Percentiles rank a stretch among this genome's conserved stretches.
phyloP scores from a whole-genome alignment of 371 early-diverging fungal genomes.

The Mucor irregularis region DNA sequence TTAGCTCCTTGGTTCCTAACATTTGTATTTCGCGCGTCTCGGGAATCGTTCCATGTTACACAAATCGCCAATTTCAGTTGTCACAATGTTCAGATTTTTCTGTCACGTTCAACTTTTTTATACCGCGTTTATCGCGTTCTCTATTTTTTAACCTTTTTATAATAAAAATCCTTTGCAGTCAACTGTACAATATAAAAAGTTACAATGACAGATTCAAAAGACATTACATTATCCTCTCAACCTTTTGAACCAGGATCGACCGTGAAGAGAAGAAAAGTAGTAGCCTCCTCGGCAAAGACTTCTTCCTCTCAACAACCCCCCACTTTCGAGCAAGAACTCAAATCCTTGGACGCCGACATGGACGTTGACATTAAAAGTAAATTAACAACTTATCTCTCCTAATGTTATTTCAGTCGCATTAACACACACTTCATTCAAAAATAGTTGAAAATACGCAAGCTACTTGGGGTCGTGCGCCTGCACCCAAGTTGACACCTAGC shows the following conservation, averaged over 20 bases:
- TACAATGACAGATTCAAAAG: constrained; percentile 2
- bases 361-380: constrained; percentile 9
- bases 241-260: constrained; percentile 20
- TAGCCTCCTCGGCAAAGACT: not conserved
- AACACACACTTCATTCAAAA: too few species aligned
- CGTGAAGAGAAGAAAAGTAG: constrained; percentile 19
- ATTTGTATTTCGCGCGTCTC: too few species aligned
- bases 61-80: too few species aligned
- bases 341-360: constrained; percentile 15
- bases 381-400: not conserved
- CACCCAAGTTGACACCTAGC: constrained; percentile 29
- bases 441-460: constrained; percentile 23
- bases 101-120: too few species aligned
- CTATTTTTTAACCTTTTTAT: not conserved
- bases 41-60: too few species aligned
- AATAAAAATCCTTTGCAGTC: not conserved
- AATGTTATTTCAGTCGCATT: not conserved
- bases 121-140: not conserved
- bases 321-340: constrained; percentile 27
- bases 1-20: too few species aligned
- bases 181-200: not conserved
- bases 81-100: too few species aligned
- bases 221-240: constrained; percentile 9
- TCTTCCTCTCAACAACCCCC: not conserved
- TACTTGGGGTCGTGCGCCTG: constrained; percentile 33